Percentiles rank a stretch among this genome's conserved stretches.
These are phyloP conservation scores for Cyamopsis tetragonoloba DNA, from an alignment of 306 rosid genomes.

Conservation along the genomic window DNA sequence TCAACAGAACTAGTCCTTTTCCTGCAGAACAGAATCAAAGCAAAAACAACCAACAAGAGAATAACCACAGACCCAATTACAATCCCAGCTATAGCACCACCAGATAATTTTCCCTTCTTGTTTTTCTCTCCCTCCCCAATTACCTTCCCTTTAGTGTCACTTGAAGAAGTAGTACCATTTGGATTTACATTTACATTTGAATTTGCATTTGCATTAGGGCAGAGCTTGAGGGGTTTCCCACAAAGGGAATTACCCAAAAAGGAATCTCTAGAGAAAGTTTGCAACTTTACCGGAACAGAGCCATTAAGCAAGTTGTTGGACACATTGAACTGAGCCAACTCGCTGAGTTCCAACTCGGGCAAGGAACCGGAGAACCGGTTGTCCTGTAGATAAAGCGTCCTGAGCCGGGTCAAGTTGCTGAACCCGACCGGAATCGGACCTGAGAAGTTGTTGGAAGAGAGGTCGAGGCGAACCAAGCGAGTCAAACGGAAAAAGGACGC, in stretches of 20 bases:
- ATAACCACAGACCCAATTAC: constrained; percentile 49
- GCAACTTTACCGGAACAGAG: constrained; percentile 50
- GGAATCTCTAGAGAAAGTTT: constrained; percentile 28
- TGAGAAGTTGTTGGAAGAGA: constrained; percentile 49
- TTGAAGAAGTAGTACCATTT: too few species aligned
- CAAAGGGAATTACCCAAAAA: constrained; percentile 54
- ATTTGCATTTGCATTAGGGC: constrained; percentile 25
- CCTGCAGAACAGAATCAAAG: constrained; percentile 42
- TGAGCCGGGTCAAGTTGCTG: constrained; percentile 41
- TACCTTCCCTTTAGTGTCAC: constrained; percentile 23
- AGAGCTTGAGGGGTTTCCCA: constrained; percentile 49
- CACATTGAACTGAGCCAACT: constrained; percentile 51
- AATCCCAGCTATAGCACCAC: constrained; percentile 61
- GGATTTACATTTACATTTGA: too few species aligned
- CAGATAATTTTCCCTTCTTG: constrained; percentile 40
- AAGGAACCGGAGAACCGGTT: constrained; percentile 45
- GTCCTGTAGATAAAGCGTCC: constrained; percentile 44
- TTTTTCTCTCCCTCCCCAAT: neutral
- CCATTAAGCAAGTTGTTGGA: constrained; percentile 52
- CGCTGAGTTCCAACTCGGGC: constrained; percentile 22
- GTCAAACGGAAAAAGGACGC: constrained; percentile 29
- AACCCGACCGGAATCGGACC: constrained; percentile 40
- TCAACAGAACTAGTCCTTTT: constrained; percentile 43
- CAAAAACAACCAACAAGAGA: constrained; percentile 42
- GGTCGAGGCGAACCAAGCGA: constrained; percentile 43